Evolutionary conservation across 2,329 filamentous ascomycete species (phyloP).

Genomic region (Cladorrhinum sp.): DNA sequence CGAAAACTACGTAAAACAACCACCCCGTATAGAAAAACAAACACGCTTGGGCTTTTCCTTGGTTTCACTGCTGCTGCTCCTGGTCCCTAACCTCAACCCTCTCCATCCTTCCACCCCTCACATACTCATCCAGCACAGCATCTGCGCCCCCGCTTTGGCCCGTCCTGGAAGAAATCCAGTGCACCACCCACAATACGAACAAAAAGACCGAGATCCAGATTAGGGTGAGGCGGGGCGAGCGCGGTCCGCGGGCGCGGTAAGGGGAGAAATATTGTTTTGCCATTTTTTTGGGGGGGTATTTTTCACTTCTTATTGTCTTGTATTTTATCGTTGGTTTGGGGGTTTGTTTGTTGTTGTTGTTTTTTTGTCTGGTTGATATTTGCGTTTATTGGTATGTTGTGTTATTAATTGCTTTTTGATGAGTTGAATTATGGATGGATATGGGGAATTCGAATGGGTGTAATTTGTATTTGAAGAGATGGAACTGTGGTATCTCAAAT

Average conservation of each 20-base stretch:
- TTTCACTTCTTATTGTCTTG: not conserved
- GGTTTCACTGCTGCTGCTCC: no score
- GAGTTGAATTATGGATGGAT: not conserved
- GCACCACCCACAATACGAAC: not conserved
- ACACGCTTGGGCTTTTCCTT: no score
- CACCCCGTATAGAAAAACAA: no score
- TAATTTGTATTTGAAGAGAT: no score
- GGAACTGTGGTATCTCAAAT: no score
- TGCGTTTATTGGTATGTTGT: not conserved
- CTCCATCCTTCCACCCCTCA: not conserved
- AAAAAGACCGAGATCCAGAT: conserved; percentile 2
- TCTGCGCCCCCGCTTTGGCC: not conserved
- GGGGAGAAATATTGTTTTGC: conserved; percentile 6
- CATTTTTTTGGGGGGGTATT: conserved; percentile 3
- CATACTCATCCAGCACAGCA: not conserved
- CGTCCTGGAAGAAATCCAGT: not conserved
- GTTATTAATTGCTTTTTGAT: not conserved
- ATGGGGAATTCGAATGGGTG: no score
- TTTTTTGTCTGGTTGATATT: not conserved
- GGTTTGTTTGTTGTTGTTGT: not conserved
- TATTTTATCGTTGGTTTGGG: not conserved
- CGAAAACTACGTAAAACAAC: no score
- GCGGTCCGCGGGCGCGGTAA: not conserved
- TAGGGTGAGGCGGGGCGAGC: not conserved
- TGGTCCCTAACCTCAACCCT: not conserved